Evolutionary conservation across 495 filamentous ascomycete species (phyloP).

Genomic region (Neurospora sp.): DNA sequence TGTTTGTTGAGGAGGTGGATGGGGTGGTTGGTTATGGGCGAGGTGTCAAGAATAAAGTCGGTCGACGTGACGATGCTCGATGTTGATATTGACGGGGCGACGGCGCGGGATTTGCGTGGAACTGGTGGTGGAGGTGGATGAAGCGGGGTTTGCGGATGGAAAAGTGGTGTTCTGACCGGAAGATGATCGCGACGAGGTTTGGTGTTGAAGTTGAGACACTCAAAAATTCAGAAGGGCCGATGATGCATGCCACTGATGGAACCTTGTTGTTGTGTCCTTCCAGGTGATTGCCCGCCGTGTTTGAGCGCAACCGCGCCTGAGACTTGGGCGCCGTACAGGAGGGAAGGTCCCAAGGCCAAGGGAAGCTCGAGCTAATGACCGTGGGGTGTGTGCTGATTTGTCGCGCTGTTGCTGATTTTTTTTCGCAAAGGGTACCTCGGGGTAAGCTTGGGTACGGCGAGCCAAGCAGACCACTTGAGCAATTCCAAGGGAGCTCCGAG

Average conservation of each 20-base stretch:
- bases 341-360: neutral
- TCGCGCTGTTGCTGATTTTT: conserved; percentile 5
- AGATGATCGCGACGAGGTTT: conserved; percentile 11
- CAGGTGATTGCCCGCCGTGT: conserved; percentile 3
- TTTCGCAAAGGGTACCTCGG: conserved; percentile 2
- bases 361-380: conserved; percentile 1
- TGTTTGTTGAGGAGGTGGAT: conserved; percentile 4
- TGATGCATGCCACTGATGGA: conserved; percentile 15
- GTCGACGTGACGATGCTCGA: conserved; percentile 1
- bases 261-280: conserved; percentile 17
- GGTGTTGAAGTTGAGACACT: conserved; percentile 19
- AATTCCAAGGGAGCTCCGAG: neutral
- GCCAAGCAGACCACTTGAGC: conserved; percentile 5
- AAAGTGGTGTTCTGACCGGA: neutral
- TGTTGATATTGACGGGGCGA: conserved; percentile 12
- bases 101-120: neutral
- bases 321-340: neutral
- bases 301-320: neutral
- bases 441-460: conserved; percentile 3
- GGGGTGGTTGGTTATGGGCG: conserved; percentile 14
- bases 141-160: conserved; percentile 13
- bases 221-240: conserved; percentile 26
- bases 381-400: neutral
- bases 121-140: conserved; percentile 1
- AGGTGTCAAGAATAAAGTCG: conserved; percentile 1